Conservation (phyloP, 495 filamentous ascomycete species). For the Penicillium odoratum region DNA sequence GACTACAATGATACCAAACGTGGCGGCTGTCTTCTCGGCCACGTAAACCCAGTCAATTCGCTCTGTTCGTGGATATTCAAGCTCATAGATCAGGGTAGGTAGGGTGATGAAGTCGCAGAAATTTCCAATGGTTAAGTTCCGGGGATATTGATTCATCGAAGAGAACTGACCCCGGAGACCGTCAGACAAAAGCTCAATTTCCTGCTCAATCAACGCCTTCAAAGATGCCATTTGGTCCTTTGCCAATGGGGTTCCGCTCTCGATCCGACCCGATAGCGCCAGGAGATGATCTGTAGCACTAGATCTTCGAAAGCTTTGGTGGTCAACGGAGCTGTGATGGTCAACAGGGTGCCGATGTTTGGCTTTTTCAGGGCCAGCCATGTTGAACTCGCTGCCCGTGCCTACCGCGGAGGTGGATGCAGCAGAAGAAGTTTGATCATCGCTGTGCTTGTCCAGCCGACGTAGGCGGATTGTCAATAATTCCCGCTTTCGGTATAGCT, state of each 20-base stretch:
- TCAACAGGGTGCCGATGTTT: conserved; percentile 1
- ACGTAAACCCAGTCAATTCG: conserved; percentile 70
- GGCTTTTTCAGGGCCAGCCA: conserved; percentile 7
- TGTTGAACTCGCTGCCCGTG: conserved; percentile 2
- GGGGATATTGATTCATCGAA: conserved; percentile 54
- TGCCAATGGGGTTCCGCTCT: conserved; percentile 56
- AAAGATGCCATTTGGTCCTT: conserved; percentile 59
- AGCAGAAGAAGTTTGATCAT: not conserved
- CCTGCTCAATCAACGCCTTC: conserved; percentile 57
- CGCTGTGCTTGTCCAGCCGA: conserved; percentile 35
- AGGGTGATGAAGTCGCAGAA: conserved; percentile 70
- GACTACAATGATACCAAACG: conserved; percentile 56
- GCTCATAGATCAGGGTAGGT: conserved; percentile 74
- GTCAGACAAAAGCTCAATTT: conserved; percentile 59
- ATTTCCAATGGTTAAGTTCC: conserved; percentile 65
- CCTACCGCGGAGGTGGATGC: conserved; percentile 5
- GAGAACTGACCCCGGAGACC: conserved; percentile 61
- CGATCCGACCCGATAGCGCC: conserved; percentile 54
- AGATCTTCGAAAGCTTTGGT: conserved; percentile 8
- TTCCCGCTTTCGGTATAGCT: conserved; percentile 50
- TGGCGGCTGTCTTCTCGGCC: conserved; percentile 64
- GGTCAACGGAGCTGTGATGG: not conserved
- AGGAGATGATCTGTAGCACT: conserved; percentile 45
- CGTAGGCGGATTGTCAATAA: conserved; percentile 44
- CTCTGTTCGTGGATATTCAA: conserved; percentile 71